These are phyloP conservation scores for Claviceps digitariae DNA, from an alignment of 2,329 filamentous ascomycete genomes.

Conservation along the genomic window DNA sequence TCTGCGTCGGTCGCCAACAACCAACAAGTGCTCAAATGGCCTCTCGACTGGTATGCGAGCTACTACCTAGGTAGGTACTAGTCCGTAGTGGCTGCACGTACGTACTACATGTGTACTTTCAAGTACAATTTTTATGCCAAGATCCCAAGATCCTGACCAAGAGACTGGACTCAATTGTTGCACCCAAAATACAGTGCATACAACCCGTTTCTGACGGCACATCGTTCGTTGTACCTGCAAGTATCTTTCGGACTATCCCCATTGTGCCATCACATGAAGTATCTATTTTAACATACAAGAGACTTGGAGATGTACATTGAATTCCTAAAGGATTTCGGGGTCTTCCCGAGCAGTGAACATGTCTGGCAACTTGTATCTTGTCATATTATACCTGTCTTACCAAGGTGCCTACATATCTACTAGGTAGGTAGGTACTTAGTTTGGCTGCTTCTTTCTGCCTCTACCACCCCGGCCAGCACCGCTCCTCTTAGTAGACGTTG, in stretches of 20 bases:
- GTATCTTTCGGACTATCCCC: background rate
- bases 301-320: background rate
- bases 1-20: background rate
- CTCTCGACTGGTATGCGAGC: background rate
- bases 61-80: too few species aligned
- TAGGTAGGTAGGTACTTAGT: too few species aligned
- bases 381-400: background rate
- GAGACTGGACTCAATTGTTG: background rate
- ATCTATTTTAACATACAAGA: background rate
- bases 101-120: too few species aligned
- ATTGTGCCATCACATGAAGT: background rate
- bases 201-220: background rate
- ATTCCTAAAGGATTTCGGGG: background rate
- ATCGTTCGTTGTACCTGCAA: background rate
- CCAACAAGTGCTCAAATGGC: background rate
- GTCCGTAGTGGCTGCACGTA: too few species aligned
- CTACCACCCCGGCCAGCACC: slow-evolving; percentile 22
- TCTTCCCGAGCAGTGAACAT: background rate
- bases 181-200: background rate
- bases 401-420: too few species aligned
- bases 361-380: background rate
- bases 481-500: slow-evolving; percentile 25
- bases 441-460: slow-evolving; percentile 25
- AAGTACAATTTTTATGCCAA: background rate
- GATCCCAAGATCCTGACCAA: background rate